Conservation (phyloP, 352 stramenopile genomes). For the Peronospora farinosa region DNA sequence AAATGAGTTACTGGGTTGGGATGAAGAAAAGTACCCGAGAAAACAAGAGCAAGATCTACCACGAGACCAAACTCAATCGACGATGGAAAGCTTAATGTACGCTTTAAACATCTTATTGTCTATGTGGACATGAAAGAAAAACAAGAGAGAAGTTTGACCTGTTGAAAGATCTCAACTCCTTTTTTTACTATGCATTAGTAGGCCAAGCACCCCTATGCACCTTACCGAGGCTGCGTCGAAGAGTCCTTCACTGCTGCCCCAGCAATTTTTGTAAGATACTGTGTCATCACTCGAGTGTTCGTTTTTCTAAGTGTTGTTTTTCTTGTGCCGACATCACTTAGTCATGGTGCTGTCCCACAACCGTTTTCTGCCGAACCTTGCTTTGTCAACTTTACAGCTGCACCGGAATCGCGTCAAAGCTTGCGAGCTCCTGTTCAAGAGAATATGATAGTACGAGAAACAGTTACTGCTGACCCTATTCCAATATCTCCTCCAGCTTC, state of each 20-base stretch:
- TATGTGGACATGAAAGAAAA: neutral
- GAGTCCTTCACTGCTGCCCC: neutral
- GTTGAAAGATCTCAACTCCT: neutral
- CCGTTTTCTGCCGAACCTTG: neutral
- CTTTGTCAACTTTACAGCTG: neutral
- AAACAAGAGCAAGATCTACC: conserved; percentile 4
- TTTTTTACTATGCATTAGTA: conserved; percentile 4
- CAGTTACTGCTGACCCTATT: neutral
- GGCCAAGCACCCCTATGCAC: neutral
- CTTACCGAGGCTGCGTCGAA: neutral
- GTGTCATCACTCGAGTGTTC: neutral
- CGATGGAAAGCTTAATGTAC: conserved; percentile 16
- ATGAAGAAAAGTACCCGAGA: conserved; percentile 3
- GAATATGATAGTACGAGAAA: too few species aligned
- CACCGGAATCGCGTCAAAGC: neutral
- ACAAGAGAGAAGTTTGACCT: too few species aligned
- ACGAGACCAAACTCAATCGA: conserved; percentile 5
- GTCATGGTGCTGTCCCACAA: neutral
- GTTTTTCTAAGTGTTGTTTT: neutral
- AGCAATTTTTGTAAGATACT: neutral
- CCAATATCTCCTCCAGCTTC: neutral
- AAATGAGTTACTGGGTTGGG: neutral
- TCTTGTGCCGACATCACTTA: neutral
- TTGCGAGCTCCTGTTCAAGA: neutral
- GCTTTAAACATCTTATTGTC: neutral